These are phyloP conservation scores for Aspergillus uvarum DNA, from an alignment of 2,329 filamentous ascomycete genomes.

Conservation along the genomic window DNA sequence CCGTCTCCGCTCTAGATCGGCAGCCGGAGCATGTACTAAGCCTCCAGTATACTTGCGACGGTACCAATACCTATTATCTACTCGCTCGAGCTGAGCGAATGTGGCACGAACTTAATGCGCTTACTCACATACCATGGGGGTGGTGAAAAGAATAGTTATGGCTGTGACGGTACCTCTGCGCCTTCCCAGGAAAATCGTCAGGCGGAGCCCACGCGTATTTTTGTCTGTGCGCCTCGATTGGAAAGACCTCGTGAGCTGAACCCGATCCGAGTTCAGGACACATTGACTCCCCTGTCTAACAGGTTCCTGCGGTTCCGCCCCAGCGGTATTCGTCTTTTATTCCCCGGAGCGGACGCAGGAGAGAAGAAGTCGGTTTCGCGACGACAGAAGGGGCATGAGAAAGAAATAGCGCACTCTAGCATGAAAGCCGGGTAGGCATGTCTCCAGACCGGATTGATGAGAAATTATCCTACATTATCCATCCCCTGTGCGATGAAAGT, in stretches of 20 bases:
- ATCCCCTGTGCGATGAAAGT: constrained; percentile 19
- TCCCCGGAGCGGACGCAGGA: constrained; percentile 16
- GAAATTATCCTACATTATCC: constrained; percentile 19
- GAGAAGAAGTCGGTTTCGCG: constrained; percentile 8
- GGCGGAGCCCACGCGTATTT: constrained; percentile 23
- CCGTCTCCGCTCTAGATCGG: constrained; percentile 19
- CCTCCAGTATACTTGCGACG: constrained; percentile 18
- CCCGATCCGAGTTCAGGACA: constrained; percentile 14
- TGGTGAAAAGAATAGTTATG: constrained; percentile 11
- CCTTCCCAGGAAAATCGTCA: constrained; percentile 16
- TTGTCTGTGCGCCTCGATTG: constrained; percentile 24
- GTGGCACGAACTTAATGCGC: constrained; percentile 15
- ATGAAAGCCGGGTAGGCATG: constrained; percentile 12
- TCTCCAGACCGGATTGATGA: constrained; percentile 15
- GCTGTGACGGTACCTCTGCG: constrained; percentile 13
- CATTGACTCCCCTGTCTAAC: constrained; percentile 18
- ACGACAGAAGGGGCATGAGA: constrained; percentile 12
- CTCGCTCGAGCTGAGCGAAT: constrained; percentile 8
- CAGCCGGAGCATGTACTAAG: constrained; percentile 17
- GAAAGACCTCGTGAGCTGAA: constrained; percentile 25
- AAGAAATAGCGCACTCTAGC: constrained; percentile 18
- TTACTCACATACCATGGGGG: constrained; percentile 12
- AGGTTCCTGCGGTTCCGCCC: constrained; percentile 27
- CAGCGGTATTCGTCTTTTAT: constrained; percentile 22
- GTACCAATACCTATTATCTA: constrained; percentile 12